Base-by-base conservation (phyloP, 2,329 filamentous ascomycete species). In the Tolypocladium ophioglossoides region DNA sequence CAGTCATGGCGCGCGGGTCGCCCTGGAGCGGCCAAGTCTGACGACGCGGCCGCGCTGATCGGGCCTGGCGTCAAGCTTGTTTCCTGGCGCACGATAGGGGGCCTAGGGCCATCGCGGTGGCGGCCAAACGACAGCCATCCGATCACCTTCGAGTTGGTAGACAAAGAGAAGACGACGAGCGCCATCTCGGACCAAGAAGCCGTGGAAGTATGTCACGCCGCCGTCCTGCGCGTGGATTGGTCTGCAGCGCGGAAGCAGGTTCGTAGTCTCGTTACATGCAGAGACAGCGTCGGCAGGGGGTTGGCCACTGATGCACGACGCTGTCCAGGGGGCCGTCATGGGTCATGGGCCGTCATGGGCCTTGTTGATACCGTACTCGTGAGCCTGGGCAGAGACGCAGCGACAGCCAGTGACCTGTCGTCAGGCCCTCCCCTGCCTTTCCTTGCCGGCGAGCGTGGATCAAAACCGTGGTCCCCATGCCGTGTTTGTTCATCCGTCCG, bases 21-120 rank as follows among this genome's bases (percentile, higher is more conserved):
- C 49, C 49, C 49, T 51, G 49, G 49, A 37, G 49, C 35, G 16
- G 49, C 49, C 49, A 22, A 51, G n/a, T 51, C 49, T 32, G 49
- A 51, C 18, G 5, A n/a, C 16, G 18, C 4, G 16, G 16, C 24
- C 8, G 44, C 44, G 44, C 27, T 47, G 16, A 38, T 38, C 18
- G 16, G 9, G 37, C 16, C 37, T n/a, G 27, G 41, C 41, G 41
- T 24, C 41, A n/a, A 50, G 48, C n/a, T 50, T 50, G 48, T 50
- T 50, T 50, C 7, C 41, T 46, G 41, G 41, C 14, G n/a, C n/a
- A n/a, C 16, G 41, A 24, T 11, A 16, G 41, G 41, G 7, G n/a
- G n/a, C n/a, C n/a, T n/a, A n/a, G n/a, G n/a, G n/a, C n/a, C n/a
- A n/a, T n/a, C n/a, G n/a, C n/a, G 38, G n/a, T 7, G 40, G 22